Evolutionary conservation across 176 grass and related monocot genomes (phyloP), one percentile per base, ranked within the genome.

Genomic region (barley (Hordeum vulgare)): DNA sequence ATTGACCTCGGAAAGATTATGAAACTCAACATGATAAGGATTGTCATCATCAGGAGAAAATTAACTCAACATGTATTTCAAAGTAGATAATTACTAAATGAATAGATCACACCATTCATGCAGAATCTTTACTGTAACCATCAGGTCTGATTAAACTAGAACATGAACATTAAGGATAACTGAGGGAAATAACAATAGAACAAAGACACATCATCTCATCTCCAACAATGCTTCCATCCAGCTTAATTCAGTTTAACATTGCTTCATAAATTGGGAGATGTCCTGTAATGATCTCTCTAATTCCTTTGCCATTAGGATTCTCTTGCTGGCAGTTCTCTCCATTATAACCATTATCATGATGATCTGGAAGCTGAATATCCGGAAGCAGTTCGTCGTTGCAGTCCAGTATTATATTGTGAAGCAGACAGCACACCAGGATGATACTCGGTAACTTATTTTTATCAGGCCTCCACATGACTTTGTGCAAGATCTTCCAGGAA

Each of bases 331-430:
- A 90, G 33, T 60, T 90, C 81, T 90, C 89, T 84, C 90, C 78
- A 49, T 40, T 82, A 60, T 96, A 99, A 61, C 93, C 97, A 85
- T 37, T 80, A 71, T 99, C 97, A 88, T 96, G 97, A 79, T 92
- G 79, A 21, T 94, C 88, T 20, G 89, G 83, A 80, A 99, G 61
- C 45, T 85, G 57, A 74, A 94, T 84, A 76, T 87, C 86, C 10
- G 81, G 41, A 78, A 83, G 85, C 71, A 99, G 67, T 74, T 94
- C 86, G 68, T 99, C 97, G 42, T 87, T 85, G 13, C 77, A 78
- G 77, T 99, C 97, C 84, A 96, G 92, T 60, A 99, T 91, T 64
- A 99, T 99, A 74, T 99, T 99, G 81, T 99, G 97, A 89, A 96
- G 93, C 39, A 99, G 77, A 62, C 91, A 99, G 39, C 97, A 99